These are phyloP conservation scores for Glutinoglossum americanum DNA, from an alignment of 495 filamentous ascomycete genomes.

Conservation along the genomic window DNA sequence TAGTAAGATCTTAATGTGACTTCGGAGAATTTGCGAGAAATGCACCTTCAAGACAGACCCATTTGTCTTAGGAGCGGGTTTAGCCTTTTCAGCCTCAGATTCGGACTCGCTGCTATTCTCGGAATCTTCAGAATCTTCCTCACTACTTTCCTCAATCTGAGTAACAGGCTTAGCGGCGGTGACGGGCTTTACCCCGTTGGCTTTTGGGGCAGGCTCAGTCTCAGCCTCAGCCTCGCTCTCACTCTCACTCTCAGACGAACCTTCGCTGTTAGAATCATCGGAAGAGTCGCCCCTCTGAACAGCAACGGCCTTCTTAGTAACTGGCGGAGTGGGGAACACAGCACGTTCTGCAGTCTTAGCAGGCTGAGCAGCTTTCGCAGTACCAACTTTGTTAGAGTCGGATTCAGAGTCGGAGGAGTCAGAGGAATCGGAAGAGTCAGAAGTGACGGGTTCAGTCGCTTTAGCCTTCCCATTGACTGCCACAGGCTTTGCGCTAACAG, in stretches of 20 bases:
- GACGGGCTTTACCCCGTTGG: slow-evolving; percentile 6
- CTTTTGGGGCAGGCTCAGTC: slow-evolving; percentile 6
- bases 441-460: background rate
- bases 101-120: background rate
- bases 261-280: slow-evolving; percentile 13
- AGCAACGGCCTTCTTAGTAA: slow-evolving; percentile 6
- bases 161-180: no score
- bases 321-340: slow-evolving; percentile 1
- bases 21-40: background rate
- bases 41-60: slow-evolving; percentile 4
- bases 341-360: background rate
- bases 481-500: background rate
- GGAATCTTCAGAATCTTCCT: background rate
- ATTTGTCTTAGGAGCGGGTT: slow-evolving; percentile 5
- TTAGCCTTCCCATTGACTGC: background rate
- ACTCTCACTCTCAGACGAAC: slow-evolving; percentile 21
- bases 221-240: slow-evolving; percentile 27
- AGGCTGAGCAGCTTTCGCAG: slow-evolving; percentile 1
- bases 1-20: background rate
- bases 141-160: slow-evolving; percentile 1
- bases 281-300: slow-evolving; percentile 11
- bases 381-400: slow-evolving; percentile 7
- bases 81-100: slow-evolving; percentile 1
- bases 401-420: slow-evolving; percentile 11
- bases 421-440: background rate